Conservation (phyloP, 2,329 filamentous ascomycete genomes). For the Aspergillus terreus region DNA sequence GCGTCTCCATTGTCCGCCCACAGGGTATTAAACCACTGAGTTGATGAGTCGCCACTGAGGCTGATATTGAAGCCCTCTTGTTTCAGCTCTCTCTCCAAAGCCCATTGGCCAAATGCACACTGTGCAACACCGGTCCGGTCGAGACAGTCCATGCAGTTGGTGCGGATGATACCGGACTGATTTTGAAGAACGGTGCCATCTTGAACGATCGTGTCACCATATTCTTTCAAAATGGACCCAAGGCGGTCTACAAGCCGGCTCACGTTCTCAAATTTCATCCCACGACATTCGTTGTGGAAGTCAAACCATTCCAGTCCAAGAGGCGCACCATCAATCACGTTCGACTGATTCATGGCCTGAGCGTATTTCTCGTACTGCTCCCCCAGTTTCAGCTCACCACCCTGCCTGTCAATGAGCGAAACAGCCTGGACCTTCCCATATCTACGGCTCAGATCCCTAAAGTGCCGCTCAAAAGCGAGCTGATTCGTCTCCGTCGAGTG, state of each 20-base stretch:
- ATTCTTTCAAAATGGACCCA: conserved; percentile 61
- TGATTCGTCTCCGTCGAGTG: conserved; percentile 78
- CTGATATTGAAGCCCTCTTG: conserved; percentile 73
- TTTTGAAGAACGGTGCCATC: conserved; percentile 38
- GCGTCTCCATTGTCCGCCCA: conserved; percentile 99
- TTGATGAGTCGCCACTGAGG: conserved; percentile 71
- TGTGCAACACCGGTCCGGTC: conserved; percentile 96
- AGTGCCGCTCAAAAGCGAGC: conserved; percentile 74
- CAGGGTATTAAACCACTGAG: conserved; percentile 89
- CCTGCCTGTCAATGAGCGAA: conserved; percentile 84
- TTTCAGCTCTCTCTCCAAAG: conserved; percentile 74
- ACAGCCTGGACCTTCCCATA: conserved; percentile 78
- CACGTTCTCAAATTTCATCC: conserved; percentile 98
- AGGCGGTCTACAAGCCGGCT: conserved; percentile 71
- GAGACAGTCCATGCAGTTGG: conserved; percentile 98
- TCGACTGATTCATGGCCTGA: conserved; percentile 62
- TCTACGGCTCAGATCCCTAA: conserved; percentile 61
- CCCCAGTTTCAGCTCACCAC: conserved; percentile 75
- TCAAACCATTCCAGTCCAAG: conserved; percentile 93
- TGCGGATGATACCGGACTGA: conserved; percentile 78
- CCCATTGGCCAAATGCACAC: conserved; percentile 80
- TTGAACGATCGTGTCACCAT: conserved; percentile 66
- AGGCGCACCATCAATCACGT: conserved; percentile 47
- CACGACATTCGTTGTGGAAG: conserved; percentile 86
- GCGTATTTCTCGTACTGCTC: conserved; percentile 70